Conservation (phyloP, 2,329 filamentous ascomycete genomes). For the Harringtonia aguacate region DNA sequence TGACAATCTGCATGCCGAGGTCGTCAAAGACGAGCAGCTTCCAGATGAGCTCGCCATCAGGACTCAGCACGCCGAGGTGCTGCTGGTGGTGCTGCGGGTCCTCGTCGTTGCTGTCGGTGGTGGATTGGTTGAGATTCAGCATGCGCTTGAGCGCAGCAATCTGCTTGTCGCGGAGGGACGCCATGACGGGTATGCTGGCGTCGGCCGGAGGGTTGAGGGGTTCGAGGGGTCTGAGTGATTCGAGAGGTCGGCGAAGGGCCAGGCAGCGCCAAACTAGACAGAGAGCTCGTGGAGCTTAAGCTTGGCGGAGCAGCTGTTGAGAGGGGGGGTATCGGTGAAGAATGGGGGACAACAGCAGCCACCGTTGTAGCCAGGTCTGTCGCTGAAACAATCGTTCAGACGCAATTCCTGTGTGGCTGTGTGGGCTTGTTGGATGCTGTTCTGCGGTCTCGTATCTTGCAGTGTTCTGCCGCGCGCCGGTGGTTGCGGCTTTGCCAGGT, state of each 20-base stretch:
- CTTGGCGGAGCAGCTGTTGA: too few relatives aligned
- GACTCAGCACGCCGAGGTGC: slow-evolving; percentile 68
- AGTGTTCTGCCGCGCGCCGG: too few relatives aligned
- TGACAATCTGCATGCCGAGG: slow-evolving; percentile 85
- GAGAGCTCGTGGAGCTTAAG: too few relatives aligned
- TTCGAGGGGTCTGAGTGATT: neutral
- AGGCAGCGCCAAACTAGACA: neutral
- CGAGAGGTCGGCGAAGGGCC: neutral
- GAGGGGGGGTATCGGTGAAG: too few relatives aligned
- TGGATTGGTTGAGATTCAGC: slow-evolving; percentile 76
- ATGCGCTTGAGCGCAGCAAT: slow-evolving; percentile 70
- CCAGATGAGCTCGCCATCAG: slow-evolving; percentile 90
- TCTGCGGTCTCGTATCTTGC: too few relatives aligned
- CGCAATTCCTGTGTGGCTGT: too few relatives aligned
- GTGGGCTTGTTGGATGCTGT: too few relatives aligned
- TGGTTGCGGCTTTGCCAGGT: too few relatives aligned
- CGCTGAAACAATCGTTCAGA: too few relatives aligned
- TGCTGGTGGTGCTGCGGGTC: slow-evolving; percentile 49
- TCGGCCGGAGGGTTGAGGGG: neutral
- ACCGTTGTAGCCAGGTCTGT: too few relatives aligned
- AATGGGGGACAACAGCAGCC: too few relatives aligned
- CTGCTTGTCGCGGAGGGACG: slow-evolving; percentile 14
- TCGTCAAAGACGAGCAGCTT: slow-evolving; percentile 95
- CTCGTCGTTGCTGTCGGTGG: slow-evolving; percentile 44
- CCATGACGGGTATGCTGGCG: neutral